Conservation (phyloP, 495 filamentous ascomycete species). For the Clavariopsis aquatica region DNA sequence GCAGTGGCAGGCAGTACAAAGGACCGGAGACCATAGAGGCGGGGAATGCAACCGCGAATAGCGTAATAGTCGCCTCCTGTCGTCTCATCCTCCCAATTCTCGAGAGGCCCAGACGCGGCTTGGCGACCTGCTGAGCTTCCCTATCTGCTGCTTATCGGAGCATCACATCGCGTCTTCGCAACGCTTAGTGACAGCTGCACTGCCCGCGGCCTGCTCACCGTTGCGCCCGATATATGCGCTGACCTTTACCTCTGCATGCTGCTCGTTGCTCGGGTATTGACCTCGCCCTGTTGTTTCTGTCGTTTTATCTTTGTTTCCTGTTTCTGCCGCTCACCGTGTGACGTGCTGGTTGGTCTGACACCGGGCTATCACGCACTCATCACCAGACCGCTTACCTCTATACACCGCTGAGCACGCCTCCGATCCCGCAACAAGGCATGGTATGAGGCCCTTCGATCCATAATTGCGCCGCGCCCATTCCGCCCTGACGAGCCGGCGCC, state of each 20-base stretch:
- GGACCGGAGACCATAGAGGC: background rate
- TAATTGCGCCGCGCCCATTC: background rate
- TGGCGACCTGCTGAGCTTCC: background rate
- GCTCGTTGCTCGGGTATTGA: background rate
- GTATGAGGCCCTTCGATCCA: background rate
- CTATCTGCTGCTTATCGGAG: conserved; percentile 1
- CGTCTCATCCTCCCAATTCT: background rate
- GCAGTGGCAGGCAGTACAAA: background rate
- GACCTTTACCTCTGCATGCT: background rate
- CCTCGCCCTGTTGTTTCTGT: background rate
- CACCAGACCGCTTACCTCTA: background rate
- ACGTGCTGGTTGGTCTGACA: conserved; percentile 12
- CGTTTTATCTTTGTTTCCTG: background rate
- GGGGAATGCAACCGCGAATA: background rate
- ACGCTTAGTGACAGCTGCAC: background rate
- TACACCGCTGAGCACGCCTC: conserved; percentile 3
- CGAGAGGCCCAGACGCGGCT: background rate
- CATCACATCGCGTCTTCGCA: background rate
- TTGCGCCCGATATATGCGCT: background rate
- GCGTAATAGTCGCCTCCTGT: background rate
- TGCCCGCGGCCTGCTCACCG: background rate
- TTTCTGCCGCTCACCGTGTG: background rate
- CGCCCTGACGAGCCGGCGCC: background rate
- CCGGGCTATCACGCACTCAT: background rate
- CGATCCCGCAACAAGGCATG: conserved; percentile 1